Base-by-base conservation (phyloP, 164 flowering plant species). In the Aristolochia fimbriata region DNA sequence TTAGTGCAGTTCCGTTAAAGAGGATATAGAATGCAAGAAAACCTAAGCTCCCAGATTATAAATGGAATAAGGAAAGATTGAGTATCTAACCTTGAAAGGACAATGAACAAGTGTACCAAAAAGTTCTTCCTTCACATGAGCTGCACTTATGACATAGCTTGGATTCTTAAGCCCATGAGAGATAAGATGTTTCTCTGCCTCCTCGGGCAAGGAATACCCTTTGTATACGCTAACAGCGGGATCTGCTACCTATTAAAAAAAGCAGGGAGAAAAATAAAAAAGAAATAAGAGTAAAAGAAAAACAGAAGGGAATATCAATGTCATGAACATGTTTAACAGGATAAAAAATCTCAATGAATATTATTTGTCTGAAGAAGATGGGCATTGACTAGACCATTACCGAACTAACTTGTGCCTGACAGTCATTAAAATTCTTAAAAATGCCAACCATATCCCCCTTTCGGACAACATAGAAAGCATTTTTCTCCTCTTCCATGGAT, bases 361-460 rank as follows among this genome's bases (percentile, higher is more conserved):
- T 51, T 16, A 4, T 20, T n/a, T 13, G 17, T 47, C 43, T 31
- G 27, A 37, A 47, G 20, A 51, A n/a, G 20, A 57, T n/a, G n/a
- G n/a, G 30, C 30, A 27, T 27, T 27, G 30, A 27, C 30, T 27
- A 2, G 30, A 15, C 31, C n/a, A 31, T 41, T 11, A 48, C 30
- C 33, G 83, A 67, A 53, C 93, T 85, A 76, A 81, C 82, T 84
- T 87, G 97, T 46, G 88, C 84, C 60, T 83, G 97, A 55, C 94
- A 90, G 58, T 90, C 97, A 61, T 65, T 70, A 15, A 87, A 74
- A 62, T 68, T 86, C 72, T 74, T 86, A 67, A 82, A 93, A 57
- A 93, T 77, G 13, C 98, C 94, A 57, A 93, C 79, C 47, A 84
- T 20, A 68, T 90, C 98, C 30, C 97, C 98, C 66, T 90, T 93